phyloP scores from a whole-genome alignment of 805 yeast genomes.

The Nakazawaea ambrosiae region DNA sequence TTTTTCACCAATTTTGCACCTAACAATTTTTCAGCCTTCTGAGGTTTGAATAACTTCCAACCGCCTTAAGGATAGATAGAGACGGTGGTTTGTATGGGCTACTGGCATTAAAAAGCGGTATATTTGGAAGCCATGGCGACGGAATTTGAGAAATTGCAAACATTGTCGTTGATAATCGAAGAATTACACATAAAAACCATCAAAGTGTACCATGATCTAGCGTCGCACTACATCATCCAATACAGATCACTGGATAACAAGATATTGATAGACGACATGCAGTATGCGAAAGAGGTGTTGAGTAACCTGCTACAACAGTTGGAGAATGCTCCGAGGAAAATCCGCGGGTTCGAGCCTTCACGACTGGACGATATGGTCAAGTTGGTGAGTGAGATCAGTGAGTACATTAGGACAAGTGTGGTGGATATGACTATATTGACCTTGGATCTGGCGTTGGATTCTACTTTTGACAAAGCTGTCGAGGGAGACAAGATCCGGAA shows the following conservation, averaged over 20 bases:
- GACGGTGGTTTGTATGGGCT: too few species aligned
- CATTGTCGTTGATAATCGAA: neutral
- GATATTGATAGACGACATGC: conserved; percentile 5
- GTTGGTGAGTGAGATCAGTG: neutral
- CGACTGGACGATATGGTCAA: neutral
- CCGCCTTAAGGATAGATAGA: too few species aligned
- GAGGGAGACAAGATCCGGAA: neutral
- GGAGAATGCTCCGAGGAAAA: neutral
- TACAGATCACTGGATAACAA: neutral
- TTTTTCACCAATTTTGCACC: too few species aligned
- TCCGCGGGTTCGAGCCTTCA: neutral
- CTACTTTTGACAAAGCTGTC: neutral
- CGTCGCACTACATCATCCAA: neutral
- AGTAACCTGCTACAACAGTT: conserved; percentile 2
- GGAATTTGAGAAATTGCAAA: neutral
- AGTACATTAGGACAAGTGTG: conserved; percentile 2
- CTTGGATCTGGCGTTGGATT: neutral
- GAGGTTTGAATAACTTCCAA: too few species aligned
- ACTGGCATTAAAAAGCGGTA: too few species aligned
- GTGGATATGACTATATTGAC: conserved; percentile 7
- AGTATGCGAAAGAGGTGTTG: conserved; percentile 1
- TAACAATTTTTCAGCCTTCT: too few species aligned
- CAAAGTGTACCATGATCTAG: conserved; percentile 1
- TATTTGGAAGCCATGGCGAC: too few species aligned
- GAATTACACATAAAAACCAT: neutral